Percentiles rank a stretch among this genome's conserved stretches.
These are phyloP conservation scores for Trifolium pratense DNA, from an alignment of 306 rosid species.

Conservation along the genomic window DNA sequence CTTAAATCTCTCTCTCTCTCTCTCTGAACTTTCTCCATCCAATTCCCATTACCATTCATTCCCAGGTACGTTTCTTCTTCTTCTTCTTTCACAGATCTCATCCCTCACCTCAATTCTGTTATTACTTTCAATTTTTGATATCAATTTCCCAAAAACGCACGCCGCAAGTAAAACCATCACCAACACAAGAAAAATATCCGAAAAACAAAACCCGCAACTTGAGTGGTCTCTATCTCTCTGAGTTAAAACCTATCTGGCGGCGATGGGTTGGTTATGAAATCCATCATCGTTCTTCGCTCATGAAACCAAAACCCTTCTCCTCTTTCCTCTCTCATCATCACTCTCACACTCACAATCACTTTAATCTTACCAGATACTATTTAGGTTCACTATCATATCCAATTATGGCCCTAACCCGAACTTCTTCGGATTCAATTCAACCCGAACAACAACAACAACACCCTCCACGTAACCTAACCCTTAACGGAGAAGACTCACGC, in stretches of 20 bases:
- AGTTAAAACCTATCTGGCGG: conserved; percentile 33
- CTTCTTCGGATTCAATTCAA: conserved; percentile 35
- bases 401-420: conserved; percentile 57
- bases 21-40: background rate
- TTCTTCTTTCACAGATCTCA: conserved; percentile 34
- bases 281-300: conserved; percentile 51
- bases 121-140: background rate
- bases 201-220: background rate
- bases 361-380: background rate
- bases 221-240: background rate
- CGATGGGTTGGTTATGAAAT: conserved; percentile 50
- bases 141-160: background rate
- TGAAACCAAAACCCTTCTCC: conserved; percentile 58
- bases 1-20: too few relatives aligned
- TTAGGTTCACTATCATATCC: too few relatives aligned
- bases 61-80: conserved; percentile 26
- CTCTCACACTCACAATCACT: conserved; percentile 18
- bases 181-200: background rate
- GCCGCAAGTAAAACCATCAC: background rate
- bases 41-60: conserved; percentile 23
- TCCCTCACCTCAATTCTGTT: background rate
- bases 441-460: conserved; percentile 46
- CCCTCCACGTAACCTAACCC: conserved; percentile 42
- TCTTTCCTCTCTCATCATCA: conserved; percentile 11
- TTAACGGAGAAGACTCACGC: conserved; percentile 59